Conservation (phyloP, 2,329 filamentous ascomycete genomes). For the Waltergamsia citrina region DNA sequence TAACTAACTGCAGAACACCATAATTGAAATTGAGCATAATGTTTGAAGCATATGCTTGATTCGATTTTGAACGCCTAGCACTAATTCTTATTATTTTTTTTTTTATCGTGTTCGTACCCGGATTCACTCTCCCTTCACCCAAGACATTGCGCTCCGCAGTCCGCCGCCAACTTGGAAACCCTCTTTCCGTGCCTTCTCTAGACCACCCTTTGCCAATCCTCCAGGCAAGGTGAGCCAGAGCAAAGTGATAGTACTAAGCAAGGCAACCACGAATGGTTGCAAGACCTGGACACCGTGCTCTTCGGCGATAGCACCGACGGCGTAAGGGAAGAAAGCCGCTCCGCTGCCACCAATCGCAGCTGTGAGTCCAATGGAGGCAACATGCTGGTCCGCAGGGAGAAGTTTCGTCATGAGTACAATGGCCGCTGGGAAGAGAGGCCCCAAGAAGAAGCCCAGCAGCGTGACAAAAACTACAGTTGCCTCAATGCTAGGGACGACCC, state of each 20-base stretch:
- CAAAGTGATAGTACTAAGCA: constrained; percentile 31
- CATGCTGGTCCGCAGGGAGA: constrained; percentile 65
- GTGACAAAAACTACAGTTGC: constrained; percentile 64
- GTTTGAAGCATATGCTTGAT: too few species aligned
- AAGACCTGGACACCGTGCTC: constrained; percentile 43
- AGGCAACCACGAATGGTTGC: constrained; percentile 44
- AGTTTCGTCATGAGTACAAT: constrained; percentile 61
- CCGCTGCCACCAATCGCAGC: constrained; percentile 67
- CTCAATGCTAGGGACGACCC: constrained; percentile 71
- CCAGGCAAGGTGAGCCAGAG: constrained; percentile 36
- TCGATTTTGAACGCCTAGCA: too few species aligned
- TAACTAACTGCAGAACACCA: too few species aligned
- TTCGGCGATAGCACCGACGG: constrained; percentile 56
- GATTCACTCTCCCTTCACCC: too few species aligned
- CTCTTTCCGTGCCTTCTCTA: constrained; percentile 6
- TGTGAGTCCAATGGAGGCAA: constrained; percentile 67
- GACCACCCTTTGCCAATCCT: constrained; percentile 6
- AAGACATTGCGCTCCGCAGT: too few species aligned
- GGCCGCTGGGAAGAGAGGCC: constrained; percentile 66
- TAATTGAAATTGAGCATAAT: too few species aligned
- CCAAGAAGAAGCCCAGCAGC: constrained; percentile 70
- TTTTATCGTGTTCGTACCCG: too few species aligned
- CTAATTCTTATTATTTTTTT: too few species aligned
- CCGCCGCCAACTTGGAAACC: too few species aligned
- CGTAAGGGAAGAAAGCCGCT: constrained; percentile 57